These are phyloP conservation scores for Sphagnum contortum DNA, from an alignment of 225 moss, liverwort and hornwort species.

Conservation along the genomic window DNA sequence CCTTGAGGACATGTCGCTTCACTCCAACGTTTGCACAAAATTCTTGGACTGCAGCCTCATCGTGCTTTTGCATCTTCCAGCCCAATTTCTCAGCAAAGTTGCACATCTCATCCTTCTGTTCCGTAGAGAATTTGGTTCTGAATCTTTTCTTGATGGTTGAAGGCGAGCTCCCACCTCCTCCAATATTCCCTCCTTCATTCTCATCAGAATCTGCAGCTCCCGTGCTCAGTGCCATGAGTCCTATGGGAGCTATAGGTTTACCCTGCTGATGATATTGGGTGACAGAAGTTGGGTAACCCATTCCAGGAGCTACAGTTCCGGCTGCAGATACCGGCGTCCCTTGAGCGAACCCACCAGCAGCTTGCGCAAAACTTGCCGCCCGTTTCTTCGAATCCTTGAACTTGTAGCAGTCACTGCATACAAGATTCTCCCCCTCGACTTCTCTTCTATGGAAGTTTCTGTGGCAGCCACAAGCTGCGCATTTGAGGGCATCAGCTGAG, in stretches of 20 bases:
- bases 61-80: constrained; percentile 99
- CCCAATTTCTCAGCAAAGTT: constrained; percentile 95
- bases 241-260: constrained; percentile 46
- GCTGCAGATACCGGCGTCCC: constrained; percentile 1
- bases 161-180: constrained; percentile 45
- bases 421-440: constrained; percentile 72
- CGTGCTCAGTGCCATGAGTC: constrained; percentile 64
- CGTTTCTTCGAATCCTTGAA: not conserved
- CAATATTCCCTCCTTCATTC: constrained; percentile 22
- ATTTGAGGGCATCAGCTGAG: constrained; percentile 70
- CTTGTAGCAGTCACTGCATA: constrained; percentile 35
- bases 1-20: constrained; percentile 98
- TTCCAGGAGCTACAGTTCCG: not conserved
- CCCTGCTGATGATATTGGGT: constrained; percentile 6
- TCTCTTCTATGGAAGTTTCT: constrained; percentile 97
- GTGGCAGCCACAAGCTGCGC: constrained; percentile 95
- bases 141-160: constrained; percentile 94
- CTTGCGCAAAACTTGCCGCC: not conserved
- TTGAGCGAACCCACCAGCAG: not conserved
- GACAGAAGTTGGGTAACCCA: not conserved
- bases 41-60: constrained; percentile 92
- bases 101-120: constrained; percentile 99
- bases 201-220: constrained; percentile 92
- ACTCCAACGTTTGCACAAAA: constrained; percentile 82
- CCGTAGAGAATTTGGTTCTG: constrained; percentile 94